Conservation (phyloP, 345 rosid species). For the Balakata baccata region DNA sequence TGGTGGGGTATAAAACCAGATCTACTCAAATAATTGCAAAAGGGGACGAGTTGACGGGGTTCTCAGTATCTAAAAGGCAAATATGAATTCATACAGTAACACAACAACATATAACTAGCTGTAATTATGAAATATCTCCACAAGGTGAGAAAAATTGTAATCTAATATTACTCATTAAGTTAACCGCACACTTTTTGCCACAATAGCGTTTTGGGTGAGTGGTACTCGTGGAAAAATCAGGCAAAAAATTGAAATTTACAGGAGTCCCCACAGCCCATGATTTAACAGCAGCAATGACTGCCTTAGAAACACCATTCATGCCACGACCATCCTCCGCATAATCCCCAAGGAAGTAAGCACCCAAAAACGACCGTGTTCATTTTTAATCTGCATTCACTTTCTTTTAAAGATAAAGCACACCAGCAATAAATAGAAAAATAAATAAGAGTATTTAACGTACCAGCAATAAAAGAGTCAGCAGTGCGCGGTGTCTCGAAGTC, state of each 20-base stretch:
- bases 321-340: constrained; percentile 82
- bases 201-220: not conserved
- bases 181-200: not conserved
- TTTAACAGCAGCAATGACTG: constrained; percentile 65
- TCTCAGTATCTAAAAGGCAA: not conserved
- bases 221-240: not conserved
- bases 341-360: constrained; percentile 92
- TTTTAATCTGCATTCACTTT: constrained; percentile 14
- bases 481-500: constrained; percentile 72
- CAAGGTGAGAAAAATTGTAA: not conserved
- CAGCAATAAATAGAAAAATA: not conserved
- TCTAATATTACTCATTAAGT: not conserved
- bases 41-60: not conserved
- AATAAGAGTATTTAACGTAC: constrained; percentile 27
- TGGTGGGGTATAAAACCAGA: not conserved
- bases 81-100: not conserved
- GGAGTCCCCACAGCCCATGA: constrained; percentile 85
- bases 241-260: constrained; percentile 41
- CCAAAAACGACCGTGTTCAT: constrained; percentile 76
- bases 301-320: constrained; percentile 68
- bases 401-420: not conserved
- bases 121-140: constrained; percentile 1
- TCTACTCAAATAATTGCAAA: not conserved
- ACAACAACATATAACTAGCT: not conserved
- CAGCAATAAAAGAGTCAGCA: constrained; percentile 90